Conservation (phyloP, 306 rosid species). For the Cicer judaicum region DNA sequence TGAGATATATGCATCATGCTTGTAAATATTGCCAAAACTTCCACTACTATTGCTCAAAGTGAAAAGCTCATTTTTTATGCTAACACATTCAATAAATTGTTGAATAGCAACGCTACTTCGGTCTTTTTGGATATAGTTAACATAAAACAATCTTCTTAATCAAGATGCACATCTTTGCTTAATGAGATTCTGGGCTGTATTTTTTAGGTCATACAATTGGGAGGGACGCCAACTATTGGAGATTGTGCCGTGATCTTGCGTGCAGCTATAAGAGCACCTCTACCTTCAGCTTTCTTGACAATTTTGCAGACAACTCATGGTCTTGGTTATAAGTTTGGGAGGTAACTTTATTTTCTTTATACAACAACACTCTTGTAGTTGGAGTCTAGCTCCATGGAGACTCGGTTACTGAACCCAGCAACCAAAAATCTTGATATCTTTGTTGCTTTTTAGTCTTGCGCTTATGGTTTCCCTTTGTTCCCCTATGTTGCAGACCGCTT, state of each 20-base stretch:
- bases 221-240: slow-evolving; percentile 89
- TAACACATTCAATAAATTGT: background rate
- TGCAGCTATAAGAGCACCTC: slow-evolving; percentile 83
- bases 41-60: no score
- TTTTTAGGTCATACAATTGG: slow-evolving; percentile 82
- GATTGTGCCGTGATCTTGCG: slow-evolving; percentile 93
- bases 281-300: slow-evolving; percentile 85
- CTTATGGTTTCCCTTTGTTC: slow-evolving; percentile 32
- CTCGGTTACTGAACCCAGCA: slow-evolving; percentile 16
- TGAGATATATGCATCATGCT: slow-evolving; percentile 6
- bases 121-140: slow-evolving; percentile 28
- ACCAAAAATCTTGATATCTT: slow-evolving; percentile 21
- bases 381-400: background rate
- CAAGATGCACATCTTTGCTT: slow-evolving; percentile 5
- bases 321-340: slow-evolving; percentile 88
- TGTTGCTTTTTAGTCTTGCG: slow-evolving; percentile 3
- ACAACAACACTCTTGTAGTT: slow-evolving; percentile 25
- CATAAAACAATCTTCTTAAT: slow-evolving; percentile 21
- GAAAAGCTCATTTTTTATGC: no score
- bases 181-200: slow-evolving; percentile 42
- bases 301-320: slow-evolving; percentile 84
- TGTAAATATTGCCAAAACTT: no score
- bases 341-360: slow-evolving; percentile 59
- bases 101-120: slow-evolving; percentile 17
- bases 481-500: slow-evolving; percentile 63